Evolutionary conservation across 306 rosid species (phyloP), one percentile per base, ranked within the genome.

Genomic region (Dalbergia cultrata): DNA sequence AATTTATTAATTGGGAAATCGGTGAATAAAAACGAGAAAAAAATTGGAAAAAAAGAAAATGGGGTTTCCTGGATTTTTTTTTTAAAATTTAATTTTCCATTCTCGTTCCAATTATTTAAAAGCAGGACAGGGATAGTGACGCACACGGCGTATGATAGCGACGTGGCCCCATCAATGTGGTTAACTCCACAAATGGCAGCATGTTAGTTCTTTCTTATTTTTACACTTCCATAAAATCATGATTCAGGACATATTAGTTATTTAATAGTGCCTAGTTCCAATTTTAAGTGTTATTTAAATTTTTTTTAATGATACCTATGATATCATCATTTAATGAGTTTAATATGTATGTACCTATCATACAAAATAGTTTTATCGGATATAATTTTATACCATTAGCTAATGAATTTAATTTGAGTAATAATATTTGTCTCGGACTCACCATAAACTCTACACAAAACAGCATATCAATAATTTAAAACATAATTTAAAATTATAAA

Each of bases 51-150:
- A 53, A 16, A 16, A 14, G 0, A 52, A 39, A 68, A 81, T 39
- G 18, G 74, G 60, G 58, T 76, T 19, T 59, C 53, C 21, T 6
- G 21, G 14, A 3, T 52, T 52, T 52, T 1, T 5, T 54, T 54
- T 6, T 54, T 54, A 1, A 13, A n/a, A n/a, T n/a, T 11, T 70
- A n/a, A 44, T n/a, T 6, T 64, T 53, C 74, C n/a, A 58, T 37
- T 80, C 65, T 81, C 85, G 78, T 60, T 79, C 73, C 81, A 88
- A 88, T 88, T 87, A 87, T 88, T 83, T 88, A 72, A 86, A 80
- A 87, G 85, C 75, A 86, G 66, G 90, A 88, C 70, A 35, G 76
- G 67, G 90, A 88, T 44, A 57, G 88, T 81, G 80, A 80, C 86
- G 64, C 78, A 68, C 67, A 83, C 57, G 82, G 88, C 84, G 85